These are phyloP conservation scores for Acanthamoeba triangularis DNA, from an alignment of 208 protist species.

Conservation along the genomic window DNA sequence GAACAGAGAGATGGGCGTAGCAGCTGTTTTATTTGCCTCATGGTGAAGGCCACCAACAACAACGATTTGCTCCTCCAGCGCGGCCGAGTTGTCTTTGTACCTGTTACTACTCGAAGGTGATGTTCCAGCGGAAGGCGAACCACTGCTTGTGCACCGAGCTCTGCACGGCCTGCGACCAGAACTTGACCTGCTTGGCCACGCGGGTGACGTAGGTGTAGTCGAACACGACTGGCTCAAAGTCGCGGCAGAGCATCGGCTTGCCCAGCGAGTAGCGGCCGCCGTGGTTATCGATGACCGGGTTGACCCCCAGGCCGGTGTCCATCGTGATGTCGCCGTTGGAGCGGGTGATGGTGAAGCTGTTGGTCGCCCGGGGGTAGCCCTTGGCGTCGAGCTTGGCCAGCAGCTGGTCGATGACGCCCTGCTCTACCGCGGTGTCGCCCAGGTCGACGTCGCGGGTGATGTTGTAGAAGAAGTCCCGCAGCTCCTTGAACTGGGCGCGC, in stretches of 20 bases:
- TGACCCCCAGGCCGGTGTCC: not conserved
- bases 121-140: not conserved
- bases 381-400: not conserved
- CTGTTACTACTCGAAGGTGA: not conserved
- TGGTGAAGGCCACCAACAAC: too few species aligned
- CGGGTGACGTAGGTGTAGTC: not conserved
- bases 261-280: not conserved
- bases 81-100: too few species aligned
- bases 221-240: too few species aligned
- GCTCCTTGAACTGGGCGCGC: not conserved
- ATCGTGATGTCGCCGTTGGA: conserved; percentile 12
- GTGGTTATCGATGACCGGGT: not conserved
- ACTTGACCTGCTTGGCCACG: not conserved
- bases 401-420: not conserved
- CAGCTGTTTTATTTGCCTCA: too few species aligned
- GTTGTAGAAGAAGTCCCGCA: not conserved
- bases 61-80: too few species aligned
- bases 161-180: not conserved
- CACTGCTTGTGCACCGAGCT: not conserved
- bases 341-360: conserved; percentile 10
- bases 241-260: not conserved
- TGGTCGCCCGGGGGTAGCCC: not conserved
- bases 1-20: too few species aligned
- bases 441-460: not conserved
- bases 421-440: not conserved